Evolutionary conservation across 306 rosid species (phyloP).

Genomic region (Vigna trinervia): DNA sequence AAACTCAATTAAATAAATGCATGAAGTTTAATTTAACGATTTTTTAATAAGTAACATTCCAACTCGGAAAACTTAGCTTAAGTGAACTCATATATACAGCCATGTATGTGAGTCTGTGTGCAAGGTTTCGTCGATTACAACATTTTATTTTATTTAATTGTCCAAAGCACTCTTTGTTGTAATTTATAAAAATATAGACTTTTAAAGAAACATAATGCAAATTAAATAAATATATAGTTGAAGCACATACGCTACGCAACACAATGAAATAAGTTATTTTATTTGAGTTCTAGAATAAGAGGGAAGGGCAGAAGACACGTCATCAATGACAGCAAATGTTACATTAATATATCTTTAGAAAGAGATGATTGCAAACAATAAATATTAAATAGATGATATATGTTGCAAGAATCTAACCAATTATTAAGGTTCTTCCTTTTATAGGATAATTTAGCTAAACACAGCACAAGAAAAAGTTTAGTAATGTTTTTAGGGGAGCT

Average conservation of each 20-base stretch:
- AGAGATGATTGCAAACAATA: not conserved
- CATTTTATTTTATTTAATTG: too few relatives aligned
- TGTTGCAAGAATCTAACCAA: not conserved
- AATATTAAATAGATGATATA: not conserved
- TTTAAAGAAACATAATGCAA: not conserved
- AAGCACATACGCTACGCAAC: not conserved
- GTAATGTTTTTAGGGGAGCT: too few relatives aligned
- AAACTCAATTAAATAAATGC: too few relatives aligned
- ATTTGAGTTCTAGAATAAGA: not conserved
- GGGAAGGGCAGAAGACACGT: not conserved
- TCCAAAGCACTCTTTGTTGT: too few relatives aligned
- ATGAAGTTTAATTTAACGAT: too few relatives aligned
- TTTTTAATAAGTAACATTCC: too few relatives aligned
- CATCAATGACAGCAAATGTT: not conserved
- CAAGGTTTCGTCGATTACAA: too few relatives aligned
- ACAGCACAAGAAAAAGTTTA: too few relatives aligned
- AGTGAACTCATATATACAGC: too few relatives aligned
- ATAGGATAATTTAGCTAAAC: not conserved
- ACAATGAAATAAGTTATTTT: not conserved
- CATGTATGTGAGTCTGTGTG: too few relatives aligned
- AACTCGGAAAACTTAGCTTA: too few relatives aligned
- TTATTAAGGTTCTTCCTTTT: not conserved
- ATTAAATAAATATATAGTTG: not conserved
- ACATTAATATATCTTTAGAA: not conserved
- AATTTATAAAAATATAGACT: too few relatives aligned